Percentiles rank a stretch among this genome's conserved stretches.
These are phyloP conservation scores for Beauveria scarabaeidicola DNA, from an alignment of 2,329 filamentous ascomycete genomes.

Conservation along the genomic window DNA sequence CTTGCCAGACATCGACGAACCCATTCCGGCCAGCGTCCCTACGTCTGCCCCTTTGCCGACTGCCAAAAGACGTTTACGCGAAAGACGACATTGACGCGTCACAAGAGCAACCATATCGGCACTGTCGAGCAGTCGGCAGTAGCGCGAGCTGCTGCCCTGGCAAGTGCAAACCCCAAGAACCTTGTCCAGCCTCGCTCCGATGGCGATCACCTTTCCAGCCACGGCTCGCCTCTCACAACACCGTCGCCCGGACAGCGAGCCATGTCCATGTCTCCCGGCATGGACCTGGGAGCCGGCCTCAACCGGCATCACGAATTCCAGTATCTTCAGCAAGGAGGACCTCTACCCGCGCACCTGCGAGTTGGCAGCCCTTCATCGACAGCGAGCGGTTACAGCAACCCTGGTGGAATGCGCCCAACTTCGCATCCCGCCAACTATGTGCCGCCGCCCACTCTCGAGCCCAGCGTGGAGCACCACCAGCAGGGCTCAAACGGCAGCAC, in stretches of 20 bases:
- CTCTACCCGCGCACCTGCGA: constrained; percentile 75
- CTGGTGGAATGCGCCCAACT: constrained; percentile 54
- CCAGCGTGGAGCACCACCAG: constrained; percentile 70
- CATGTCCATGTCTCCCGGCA: constrained; percentile 69
- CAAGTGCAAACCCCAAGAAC: constrained; percentile 32
- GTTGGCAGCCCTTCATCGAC: constrained; percentile 62
- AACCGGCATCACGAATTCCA: constrained; percentile 61
- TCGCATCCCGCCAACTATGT: constrained; percentile 79
- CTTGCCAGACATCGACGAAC: constrained; percentile 88
- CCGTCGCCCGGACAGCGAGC: constrained; percentile 75
- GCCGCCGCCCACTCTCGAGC: constrained; percentile 79
- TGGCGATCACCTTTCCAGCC: constrained; percentile 61
- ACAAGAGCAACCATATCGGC: constrained; percentile 92
- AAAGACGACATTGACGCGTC: constrained; percentile 85
- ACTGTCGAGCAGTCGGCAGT: constrained; percentile 90
- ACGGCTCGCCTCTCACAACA: constrained; percentile 67
- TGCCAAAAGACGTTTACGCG: constrained; percentile 98
- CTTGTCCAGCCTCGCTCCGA: constrained; percentile 53
- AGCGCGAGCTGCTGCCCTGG: constrained; percentile 78
- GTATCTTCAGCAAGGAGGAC: constrained; percentile 65
- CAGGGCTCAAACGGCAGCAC: constrained; percentile 59
- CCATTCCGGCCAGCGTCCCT: constrained; percentile 89
- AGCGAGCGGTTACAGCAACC: constrained; percentile 43
- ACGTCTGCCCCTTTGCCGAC: constrained; percentile 94
- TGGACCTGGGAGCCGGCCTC: constrained; percentile 63